Evolutionary conservation across 176 grass and related monocot species (phyloP), one percentile per base, ranked within the genome.

Genomic region (Melocanna baccifera): DNA sequence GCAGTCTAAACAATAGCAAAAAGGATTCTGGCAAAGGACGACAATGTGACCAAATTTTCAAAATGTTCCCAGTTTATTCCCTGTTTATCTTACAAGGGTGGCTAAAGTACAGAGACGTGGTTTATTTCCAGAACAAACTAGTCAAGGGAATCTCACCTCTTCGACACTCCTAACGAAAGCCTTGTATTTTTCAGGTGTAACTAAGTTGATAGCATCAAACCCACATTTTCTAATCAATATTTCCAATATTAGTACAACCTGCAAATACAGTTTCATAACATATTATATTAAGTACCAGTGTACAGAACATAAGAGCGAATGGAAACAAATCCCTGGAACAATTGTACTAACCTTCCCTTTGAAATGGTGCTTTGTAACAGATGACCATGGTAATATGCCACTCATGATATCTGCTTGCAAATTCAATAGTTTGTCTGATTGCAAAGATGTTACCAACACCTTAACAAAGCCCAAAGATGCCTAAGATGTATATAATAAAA

Each of bases 201-300:
- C 72, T 16, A 71, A 82, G 73, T 93, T 71, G 20, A 98, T 79
- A 43, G 89, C 85, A 86, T 91, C 91, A 85, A 88, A 87, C 39
- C 91, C 93, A 22, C 93, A 98, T 88, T 98, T 98, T 84, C 96
- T 93, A 66, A 95, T 90, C 61, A 98, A 82, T 90, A 98, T 98
- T 82, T 98, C 93, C 37, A 95, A 69, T 78, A 98, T 95, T 26
- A 98, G 64, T 1, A 50, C 77, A 89, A 95, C 93, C 96, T 98
- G 88, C 79, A 87, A 71, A 75, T 78, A 85, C 45, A 84, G 16
- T 6, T 59, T 19, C 19, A 76, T 12, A 63, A 66, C 12, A 62
- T 32, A 47, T 30, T 48, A 78, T 68, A 64, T 51, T 85, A 58
- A 66, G 16, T 14, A 40, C 53, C 23, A 70, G 16, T 50, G 16